Conservation (phyloP, 106 monocot genomes). For the Dioscorea zingiberensis region DNA sequence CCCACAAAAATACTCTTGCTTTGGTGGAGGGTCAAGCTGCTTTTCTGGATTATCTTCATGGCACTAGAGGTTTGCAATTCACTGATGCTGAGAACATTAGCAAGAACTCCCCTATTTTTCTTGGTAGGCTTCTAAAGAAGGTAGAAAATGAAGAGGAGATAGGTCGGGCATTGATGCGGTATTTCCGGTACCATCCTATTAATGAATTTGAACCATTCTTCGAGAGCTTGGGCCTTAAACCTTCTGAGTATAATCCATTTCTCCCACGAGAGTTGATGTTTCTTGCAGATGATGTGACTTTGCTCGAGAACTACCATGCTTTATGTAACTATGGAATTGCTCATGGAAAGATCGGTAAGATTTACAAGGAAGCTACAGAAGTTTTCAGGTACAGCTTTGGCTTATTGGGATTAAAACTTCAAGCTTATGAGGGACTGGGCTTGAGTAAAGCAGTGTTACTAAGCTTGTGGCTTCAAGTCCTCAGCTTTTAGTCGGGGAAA, state of each 20-base stretch:
- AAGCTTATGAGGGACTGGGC: constrained; percentile 50
- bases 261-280: constrained; percentile 60
- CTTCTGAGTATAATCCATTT: constrained; percentile 33
- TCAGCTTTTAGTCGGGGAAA: constrained; percentile 34
- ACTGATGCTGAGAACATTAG: constrained; percentile 54
- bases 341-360: constrained; percentile 64
- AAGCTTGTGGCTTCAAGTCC: constrained; percentile 49
- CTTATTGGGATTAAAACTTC: constrained; percentile 40
- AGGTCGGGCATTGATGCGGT: constrained; percentile 28
- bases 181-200: constrained; percentile 58
- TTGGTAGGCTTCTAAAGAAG: constrained; percentile 41
- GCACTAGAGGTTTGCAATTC: constrained; percentile 43
- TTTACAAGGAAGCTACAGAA: constrained; percentile 49
- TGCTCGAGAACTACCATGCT: constrained; percentile 56
- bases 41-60: constrained; percentile 67
- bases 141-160: constrained; percentile 26
- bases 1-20: neutral
- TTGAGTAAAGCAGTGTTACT: constrained; percentile 45
- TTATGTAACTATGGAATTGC: constrained; percentile 75
- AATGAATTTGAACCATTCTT: constrained; percentile 90
- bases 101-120: constrained; percentile 48
- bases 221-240: constrained; percentile 75
- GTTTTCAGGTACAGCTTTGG: constrained; percentile 32
- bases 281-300: constrained; percentile 41
- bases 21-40: constrained; percentile 31